These are phyloP conservation scores for Trichoderma endophyticum DNA, from an alignment of 2,329 filamentous ascomycete genomes.

Conservation along the genomic window DNA sequence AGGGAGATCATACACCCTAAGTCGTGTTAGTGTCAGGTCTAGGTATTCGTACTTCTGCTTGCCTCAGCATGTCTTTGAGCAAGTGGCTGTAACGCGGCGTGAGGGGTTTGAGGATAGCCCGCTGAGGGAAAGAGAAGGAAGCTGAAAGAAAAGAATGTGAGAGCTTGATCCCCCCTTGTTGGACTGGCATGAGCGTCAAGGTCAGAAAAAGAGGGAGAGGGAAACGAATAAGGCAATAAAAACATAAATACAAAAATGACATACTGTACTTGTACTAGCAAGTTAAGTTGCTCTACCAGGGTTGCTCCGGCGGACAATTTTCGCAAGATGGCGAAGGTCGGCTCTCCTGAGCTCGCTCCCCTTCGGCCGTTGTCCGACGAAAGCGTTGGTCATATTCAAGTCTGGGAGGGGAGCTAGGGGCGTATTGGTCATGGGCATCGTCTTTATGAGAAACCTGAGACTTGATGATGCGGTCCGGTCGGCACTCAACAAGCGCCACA, in stretches of 20 bases:
- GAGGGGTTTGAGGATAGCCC: not conserved
- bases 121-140: not conserved
- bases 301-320: conserved; percentile 14
- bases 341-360: conserved; percentile 2
- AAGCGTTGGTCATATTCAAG: conserved; percentile 6
- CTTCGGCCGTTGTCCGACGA: conserved; percentile 20
- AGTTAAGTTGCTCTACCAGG: conserved; percentile 1
- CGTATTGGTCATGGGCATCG: not conserved
- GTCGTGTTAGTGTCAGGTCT: not conserved
- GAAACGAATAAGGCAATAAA: not conserved
- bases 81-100: not conserved
- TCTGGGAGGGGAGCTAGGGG: conserved; percentile 12
- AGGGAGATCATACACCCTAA: not conserved
- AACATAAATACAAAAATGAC: not conserved
- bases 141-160: not conserved
- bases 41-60: not conserved
- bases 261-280: not conserved
- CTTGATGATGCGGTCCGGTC: not conserved
- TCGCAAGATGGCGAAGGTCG: conserved; percentile 10
- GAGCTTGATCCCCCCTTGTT: not conserved
- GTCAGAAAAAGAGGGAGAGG: not conserved
- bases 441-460: not conserved
- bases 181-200: not conserved
- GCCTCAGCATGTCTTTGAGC: not conserved
- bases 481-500: not conserved